Evolutionary conservation across 2,329 filamentous ascomycete species (phyloP), one percentile per base, ranked within the genome.

Genomic region (Pestalotiopsis sp.): DNA sequence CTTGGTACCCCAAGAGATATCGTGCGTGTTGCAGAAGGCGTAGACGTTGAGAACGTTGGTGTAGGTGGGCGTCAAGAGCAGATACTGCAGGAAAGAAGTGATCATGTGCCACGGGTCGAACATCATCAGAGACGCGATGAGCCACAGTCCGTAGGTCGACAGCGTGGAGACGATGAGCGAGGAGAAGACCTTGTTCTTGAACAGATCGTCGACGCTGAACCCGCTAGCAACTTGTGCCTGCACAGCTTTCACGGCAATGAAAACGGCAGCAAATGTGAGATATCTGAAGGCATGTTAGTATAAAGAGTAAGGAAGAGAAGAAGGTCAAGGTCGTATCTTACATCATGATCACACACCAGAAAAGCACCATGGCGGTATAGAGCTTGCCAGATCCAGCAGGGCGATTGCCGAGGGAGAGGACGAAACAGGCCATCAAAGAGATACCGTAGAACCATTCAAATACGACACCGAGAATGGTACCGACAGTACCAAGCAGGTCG

Each of bases 51-150:
- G 90, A 69, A 98, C 95, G 82, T 98, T 99, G 84, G 97, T 97
- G 83, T 97, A 99, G 0, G 95, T 97, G 0, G 96, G 96, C 0
- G 95, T 97, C 69, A 99, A 87, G 57, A 98, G 89, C 75, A 98
- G 90, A 80, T 99, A 99, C 87, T 98, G 96, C 63, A 94, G 81
- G 81, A 98, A 94, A 69, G 92, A 91, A n/a, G 96, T 98, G 80
- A 97, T 87, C 94, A 99, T 98, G 83, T 99, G 96, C 95, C 96
- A 99, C 4, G 96, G 96, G 79, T 99, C 96, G 81, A 98, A 90
- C 90, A 98, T 98, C 74, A 99, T 85, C 73, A 99, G 86, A 9
- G 94, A 97, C 0, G 94, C 92, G 65, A 99, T 83, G 69, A 98
- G 88, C 92, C 95, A 99, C 76, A 99, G 91, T 71, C 97, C 87